Conservation (phyloP, 306 rosid species). For the Prunus armeniaca region DNA sequence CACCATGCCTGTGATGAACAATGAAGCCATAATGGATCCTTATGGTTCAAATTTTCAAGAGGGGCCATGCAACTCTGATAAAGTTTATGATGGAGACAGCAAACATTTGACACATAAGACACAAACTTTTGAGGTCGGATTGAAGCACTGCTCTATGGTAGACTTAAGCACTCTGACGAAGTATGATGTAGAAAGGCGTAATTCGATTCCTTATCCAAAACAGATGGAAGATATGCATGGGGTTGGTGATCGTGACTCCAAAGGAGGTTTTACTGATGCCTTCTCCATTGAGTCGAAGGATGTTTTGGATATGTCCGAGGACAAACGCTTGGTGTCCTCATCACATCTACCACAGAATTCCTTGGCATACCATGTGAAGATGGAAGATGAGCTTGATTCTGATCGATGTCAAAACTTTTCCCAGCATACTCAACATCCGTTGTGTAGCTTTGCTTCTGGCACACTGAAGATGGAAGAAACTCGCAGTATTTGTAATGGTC, state of each 20-base stretch:
- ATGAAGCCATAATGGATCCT: conserved; percentile 26
- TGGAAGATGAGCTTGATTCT: conserved; percentile 34
- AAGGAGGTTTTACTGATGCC: conserved; percentile 27
- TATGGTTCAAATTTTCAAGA: conserved; percentile 35
- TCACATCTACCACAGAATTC: conserved; percentile 14
- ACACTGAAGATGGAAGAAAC: conserved; percentile 10
- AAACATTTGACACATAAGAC: conserved; percentile 26
- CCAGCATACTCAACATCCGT: neutral
- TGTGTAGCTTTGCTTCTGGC: neutral
- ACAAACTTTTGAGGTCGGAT: conserved; percentile 26
- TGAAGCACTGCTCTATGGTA: conserved; percentile 39
- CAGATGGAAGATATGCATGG: conserved; percentile 31
- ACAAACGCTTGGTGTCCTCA: conserved; percentile 20
- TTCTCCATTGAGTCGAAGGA: conserved; percentile 21
- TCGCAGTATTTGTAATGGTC: conserved; percentile 20
- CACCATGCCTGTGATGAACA: conserved; percentile 27
- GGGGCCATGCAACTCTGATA: conserved; percentile 28
- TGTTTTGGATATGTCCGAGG: conserved; percentile 19
- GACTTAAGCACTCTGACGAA: conserved; percentile 6
- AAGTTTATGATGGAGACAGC: conserved; percentile 37
- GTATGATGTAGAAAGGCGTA: conserved; percentile 31
- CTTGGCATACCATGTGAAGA: conserved; percentile 19
- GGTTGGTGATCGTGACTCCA: conserved; percentile 23
- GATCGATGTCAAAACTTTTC: neutral
- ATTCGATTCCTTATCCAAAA: conserved; percentile 23